Evolutionary conservation across 768 basidiomycete species (phyloP).

Genomic region (Tricholoma terreum): DNA sequence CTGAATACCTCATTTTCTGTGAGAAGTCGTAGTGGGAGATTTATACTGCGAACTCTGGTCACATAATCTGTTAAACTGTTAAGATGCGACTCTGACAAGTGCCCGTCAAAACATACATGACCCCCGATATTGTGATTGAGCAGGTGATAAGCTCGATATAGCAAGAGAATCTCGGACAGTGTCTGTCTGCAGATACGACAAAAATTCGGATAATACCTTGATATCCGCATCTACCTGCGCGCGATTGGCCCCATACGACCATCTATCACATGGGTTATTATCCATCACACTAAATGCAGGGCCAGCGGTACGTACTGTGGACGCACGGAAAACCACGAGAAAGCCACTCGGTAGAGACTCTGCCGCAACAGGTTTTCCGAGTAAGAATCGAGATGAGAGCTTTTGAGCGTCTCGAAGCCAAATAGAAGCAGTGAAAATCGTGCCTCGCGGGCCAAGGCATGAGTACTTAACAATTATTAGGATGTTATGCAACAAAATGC

Average conservation of each 20-base stretch:
- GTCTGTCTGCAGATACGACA: conserved; percentile 74
- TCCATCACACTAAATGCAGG: not conserved
- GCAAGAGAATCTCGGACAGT: conserved; percentile 53
- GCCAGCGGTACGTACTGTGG: conserved; percentile 65
- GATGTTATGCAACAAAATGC: not conserved
- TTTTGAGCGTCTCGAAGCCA: conserved; percentile 88
- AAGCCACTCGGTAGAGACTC: conserved; percentile 73
- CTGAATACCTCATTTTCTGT: conserved; percentile 90
- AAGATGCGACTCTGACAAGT: not conserved
- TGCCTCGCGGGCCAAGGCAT: conserved; percentile 86
- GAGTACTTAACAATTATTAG: conserved; percentile 55
- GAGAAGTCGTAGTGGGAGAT: conserved; percentile 74
- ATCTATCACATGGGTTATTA: conserved; percentile 46
- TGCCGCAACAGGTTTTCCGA: conserved; percentile 78
- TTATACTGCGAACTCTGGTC: conserved; percentile 60
- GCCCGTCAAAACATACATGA: conserved; percentile 34
- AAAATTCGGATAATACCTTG: conserved; percentile 81
- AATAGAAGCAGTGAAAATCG: conserved; percentile 90
- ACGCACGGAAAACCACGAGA: conserved; percentile 91
- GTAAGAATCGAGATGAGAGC: conserved; percentile 79
- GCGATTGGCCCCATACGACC: conserved; percentile 94
- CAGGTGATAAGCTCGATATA: conserved; percentile 60
- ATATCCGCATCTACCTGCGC: conserved; percentile 88
- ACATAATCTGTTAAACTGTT: conserved; percentile 45
- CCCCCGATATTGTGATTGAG: conserved; percentile 41